A percentile compares a stretch with the other conserved stretches of the same genome.
These are phyloP conservation scores for Daldinia caldariorum DNA, from an alignment of 495 filamentous ascomycete species.

Conservation along the genomic window DNA sequence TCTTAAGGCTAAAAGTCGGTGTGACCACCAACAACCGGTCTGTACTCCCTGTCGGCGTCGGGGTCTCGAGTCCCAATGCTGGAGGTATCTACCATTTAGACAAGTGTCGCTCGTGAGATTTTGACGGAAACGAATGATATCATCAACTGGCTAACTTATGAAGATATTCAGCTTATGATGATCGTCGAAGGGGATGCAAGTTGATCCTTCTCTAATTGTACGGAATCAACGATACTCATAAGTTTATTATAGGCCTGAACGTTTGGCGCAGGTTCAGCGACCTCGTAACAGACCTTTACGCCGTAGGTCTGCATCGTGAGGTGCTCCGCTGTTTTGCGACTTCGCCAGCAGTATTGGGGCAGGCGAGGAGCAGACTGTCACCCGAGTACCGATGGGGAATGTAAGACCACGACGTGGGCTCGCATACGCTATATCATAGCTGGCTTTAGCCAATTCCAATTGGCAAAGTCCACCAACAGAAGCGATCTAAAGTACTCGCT, in stretches of 20 bases:
- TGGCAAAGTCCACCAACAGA: not conserved
- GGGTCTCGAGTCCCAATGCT: slow-evolving; percentile 19
- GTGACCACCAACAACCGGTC: slow-evolving; percentile 8
- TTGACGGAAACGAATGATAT: not conserved
- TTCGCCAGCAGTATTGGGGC: not conserved
- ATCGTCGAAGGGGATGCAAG: not conserved
- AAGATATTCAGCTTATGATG: not conserved
- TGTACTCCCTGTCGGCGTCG: slow-evolving; percentile 12
- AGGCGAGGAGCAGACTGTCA: not conserved
- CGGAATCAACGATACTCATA: not conserved
- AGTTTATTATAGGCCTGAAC: not conserved
- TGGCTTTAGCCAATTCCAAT: not conserved
- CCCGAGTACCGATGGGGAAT: not conserved
- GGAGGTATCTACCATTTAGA: too few relatives aligned
- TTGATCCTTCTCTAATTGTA: not conserved
- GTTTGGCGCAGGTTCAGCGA: slow-evolving; percentile 1
- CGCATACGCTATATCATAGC: not conserved
- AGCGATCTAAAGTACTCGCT: not conserved
- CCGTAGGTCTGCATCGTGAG: not conserved
- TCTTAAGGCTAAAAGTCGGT: slow-evolving; percentile 17
- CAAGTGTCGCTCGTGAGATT: not conserved
- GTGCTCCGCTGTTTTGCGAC: not conserved
- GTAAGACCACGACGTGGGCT: not conserved
- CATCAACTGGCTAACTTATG: not conserved
- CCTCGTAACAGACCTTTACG: not conserved